A percentile compares a stretch with the other conserved stretches of the same genome.
Conservation (phyloP, 129 eudicot species). For the Saposhnikovia divaricata region DNA sequence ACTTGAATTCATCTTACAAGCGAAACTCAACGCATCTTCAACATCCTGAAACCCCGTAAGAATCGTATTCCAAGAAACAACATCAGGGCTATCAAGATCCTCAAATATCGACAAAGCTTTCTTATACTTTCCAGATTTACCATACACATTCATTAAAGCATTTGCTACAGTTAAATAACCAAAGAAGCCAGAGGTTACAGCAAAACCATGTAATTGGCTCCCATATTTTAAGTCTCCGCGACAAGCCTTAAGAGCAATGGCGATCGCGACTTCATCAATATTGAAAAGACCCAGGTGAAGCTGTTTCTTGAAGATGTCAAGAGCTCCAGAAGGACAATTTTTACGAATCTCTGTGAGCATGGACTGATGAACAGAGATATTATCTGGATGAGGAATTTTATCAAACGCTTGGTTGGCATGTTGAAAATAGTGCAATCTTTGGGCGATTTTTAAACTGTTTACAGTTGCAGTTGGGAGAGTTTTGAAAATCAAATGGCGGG, state of each 20-base stretch:
- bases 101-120: slow-evolving; percentile 45
- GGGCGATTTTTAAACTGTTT: not conserved
- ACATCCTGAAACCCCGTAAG: slow-evolving; percentile 52
- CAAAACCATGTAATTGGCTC: slow-evolving; percentile 58
- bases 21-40: slow-evolving; percentile 43
- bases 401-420: slow-evolving; percentile 66
- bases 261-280: slow-evolving; percentile 50
- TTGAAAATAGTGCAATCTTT: slow-evolving; percentile 18
- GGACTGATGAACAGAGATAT: slow-evolving; percentile 25
- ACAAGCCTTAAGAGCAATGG: slow-evolving; percentile 76
- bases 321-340: slow-evolving; percentile 41
- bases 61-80: slow-evolving; percentile 71
- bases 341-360: slow-evolving; percentile 52
- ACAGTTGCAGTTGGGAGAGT: slow-evolving; percentile 1
- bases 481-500: slow-evolving; percentile 45
- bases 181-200: slow-evolving; percentile 50
- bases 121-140: slow-evolving; percentile 39
- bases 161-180: slow-evolving; percentile 45
- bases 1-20: slow-evolving; percentile 44
- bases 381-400: slow-evolving; percentile 38
- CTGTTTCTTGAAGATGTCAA: slow-evolving; percentile 44
- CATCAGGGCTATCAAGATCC: slow-evolving; percentile 39
- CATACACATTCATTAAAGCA: slow-evolving; percentile 80
- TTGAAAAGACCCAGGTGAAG: slow-evolving; percentile 35
- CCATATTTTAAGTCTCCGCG: slow-evolving; percentile 52